Evolutionary conservation across 805 yeast species (phyloP).

Genomic region (Candida vartiovaarae): DNA sequence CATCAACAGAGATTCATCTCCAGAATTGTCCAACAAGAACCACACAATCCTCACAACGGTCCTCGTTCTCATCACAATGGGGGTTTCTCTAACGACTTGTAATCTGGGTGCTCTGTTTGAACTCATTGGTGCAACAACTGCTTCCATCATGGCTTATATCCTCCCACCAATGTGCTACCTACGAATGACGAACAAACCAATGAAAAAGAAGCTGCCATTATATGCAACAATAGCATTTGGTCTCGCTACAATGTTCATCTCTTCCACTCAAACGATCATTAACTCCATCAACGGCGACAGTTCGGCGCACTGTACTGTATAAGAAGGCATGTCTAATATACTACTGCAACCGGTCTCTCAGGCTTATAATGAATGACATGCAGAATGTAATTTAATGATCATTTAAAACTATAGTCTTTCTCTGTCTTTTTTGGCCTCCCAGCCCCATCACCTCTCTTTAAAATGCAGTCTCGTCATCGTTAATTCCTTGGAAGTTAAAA

Average conservation of each 20-base stretch:
- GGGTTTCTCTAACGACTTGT: constrained; percentile 72
- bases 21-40: constrained; percentile 36
- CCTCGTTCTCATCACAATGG: constrained; percentile 63
- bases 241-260: constrained; percentile 63
- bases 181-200: constrained; percentile 47
- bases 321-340: background rate
- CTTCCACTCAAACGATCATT: constrained; percentile 67
- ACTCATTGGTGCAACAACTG: constrained; percentile 87
- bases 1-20: constrained; percentile 30
- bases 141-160: constrained; percentile 87
- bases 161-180: constrained; percentile 82
- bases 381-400: too few species aligned
- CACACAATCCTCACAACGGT: constrained; percentile 62
- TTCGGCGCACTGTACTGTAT: constrained; percentile 17
- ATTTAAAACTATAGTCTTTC: background rate
- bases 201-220: constrained; percentile 45
- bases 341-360: too few species aligned
- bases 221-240: constrained; percentile 67
- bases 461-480: background rate
- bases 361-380: too few species aligned
- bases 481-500: constrained; percentile 50
- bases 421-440: background rate
- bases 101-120: constrained; percentile 86
- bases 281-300: constrained; percentile 21
- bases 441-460: too few species aligned